Evolutionary conservation across 192 early-diverging fungal species (phyloP), one percentile per base, ranked within the genome.

Genomic region (Funneliformis geosporum): DNA sequence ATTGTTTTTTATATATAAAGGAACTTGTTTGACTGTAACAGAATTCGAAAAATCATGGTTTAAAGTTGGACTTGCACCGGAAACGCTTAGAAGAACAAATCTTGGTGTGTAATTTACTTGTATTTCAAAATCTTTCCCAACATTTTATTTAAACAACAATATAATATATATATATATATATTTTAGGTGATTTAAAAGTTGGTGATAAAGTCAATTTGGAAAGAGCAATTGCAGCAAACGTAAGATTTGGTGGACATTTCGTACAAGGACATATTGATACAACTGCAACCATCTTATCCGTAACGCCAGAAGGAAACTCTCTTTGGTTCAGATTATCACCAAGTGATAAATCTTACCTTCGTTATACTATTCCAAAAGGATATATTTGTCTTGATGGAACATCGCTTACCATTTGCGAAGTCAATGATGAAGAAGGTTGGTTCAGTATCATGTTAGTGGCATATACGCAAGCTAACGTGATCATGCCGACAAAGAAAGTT

Each of bases 391-490:
- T 99, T 25, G 96, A 99, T 79, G 98, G 98, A 43, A 96, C 96
- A 10, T 97, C 96, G 7, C 86, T 99, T 73, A 99, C 98, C 7
- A 94, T 99, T 1, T 93, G 93, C 50, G 93, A 94, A 72, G 96
- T 98, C 46, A 91, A 98, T 79, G 89, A 92, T 61, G 73, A 80
- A 16, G 85, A 91, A 59, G 82, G 89, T 40, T 91, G 89, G 72
- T 99, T 99, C 82, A 89, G 88, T 8, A 93, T 99, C 73, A 98
- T 98, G 97, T 89, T 99, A 85, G 95, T 99, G 80, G 93, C 96
- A 10, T 91, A 99, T 83, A 98, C 96, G 3, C 97, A 96, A 85
- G 78, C 81, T 11, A 87, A 92, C 46, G 94, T 98, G 21, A 92
- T 95, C 28, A 89, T 98, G 87, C 91, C 95, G 8, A 79, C 61